A percentile compares a stretch with the other conserved stretches of the same genome.
phyloP scores from a whole-genome alignment of 495 filamentous ascomycete genomes.

The Neurospora hispaniola region DNA sequence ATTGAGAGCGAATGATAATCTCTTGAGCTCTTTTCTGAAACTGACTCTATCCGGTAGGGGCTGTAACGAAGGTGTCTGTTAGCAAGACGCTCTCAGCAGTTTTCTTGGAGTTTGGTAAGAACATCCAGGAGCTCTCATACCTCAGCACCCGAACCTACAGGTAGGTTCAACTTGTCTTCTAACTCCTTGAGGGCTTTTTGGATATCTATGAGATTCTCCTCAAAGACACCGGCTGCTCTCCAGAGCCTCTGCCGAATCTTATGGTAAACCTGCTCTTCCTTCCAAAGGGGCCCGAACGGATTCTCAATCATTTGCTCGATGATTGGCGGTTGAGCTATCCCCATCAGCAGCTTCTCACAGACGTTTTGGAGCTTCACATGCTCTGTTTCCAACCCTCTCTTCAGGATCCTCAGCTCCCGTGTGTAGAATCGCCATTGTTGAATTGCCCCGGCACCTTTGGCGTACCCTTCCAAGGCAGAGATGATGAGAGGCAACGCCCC shows the following conservation, averaged over 20 bases:
- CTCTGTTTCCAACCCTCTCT: constrained; percentile 23
- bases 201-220: constrained; percentile 13
- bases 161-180: constrained; percentile 7
- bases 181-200: constrained; percentile 12
- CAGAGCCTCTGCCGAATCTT: constrained; percentile 13
- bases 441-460: constrained; percentile 18
- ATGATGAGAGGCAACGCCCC: constrained; percentile 31
- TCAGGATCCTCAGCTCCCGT: constrained; percentile 20
- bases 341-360: constrained; percentile 22
- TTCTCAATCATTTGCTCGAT: constrained; percentile 19
- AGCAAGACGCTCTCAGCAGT: not conserved
- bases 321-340: constrained; percentile 11
- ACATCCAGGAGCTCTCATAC: not conserved
- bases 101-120: no score
- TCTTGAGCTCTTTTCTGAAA: constrained; percentile 10
- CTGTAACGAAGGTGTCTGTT: not conserved
- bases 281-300: constrained; percentile 14
- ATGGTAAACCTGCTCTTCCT: constrained; percentile 5
- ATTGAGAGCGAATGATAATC: constrained; percentile 23
- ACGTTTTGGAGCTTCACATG: constrained; percentile 22
- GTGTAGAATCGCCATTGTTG: constrained; percentile 18
- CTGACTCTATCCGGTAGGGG: not conserved
- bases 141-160: constrained; percentile 6
- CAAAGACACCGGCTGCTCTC: constrained; percentile 10
- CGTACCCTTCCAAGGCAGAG: constrained; percentile 28